phyloP scores from a whole-genome alignment of 805 yeast species.

The Saccharomycopsis guyanensis region DNA sequence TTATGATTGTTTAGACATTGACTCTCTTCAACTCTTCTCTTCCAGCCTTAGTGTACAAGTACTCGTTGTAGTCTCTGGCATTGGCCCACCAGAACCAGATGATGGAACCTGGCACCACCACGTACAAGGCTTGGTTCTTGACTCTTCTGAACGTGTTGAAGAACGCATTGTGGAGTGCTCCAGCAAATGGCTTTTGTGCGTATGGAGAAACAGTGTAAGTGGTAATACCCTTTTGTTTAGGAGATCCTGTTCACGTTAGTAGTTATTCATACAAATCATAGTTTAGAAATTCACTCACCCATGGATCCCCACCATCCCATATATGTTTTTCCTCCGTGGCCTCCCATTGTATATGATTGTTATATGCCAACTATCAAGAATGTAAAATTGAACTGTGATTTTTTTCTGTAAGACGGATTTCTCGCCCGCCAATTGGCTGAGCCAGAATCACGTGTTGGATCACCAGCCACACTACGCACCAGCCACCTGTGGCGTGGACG shows the following conservation, averaged over 20 bases:
- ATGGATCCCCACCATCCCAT: slow-evolving; percentile 98
- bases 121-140: slow-evolving; percentile 72
- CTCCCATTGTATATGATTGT: slow-evolving; percentile 44
- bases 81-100: slow-evolving; percentile 83
- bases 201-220: slow-evolving; percentile 88
- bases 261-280: not conserved
- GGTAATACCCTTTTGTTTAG: slow-evolving; percentile 79
- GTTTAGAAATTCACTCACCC: slow-evolving; percentile 39
- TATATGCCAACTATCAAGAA: not conserved
- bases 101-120: slow-evolving; percentile 68
- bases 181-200: slow-evolving; percentile 89
- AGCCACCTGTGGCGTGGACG: no score
- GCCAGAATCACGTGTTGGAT: not conserved
- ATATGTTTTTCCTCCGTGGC: slow-evolving; percentile 63
- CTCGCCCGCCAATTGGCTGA: not conserved
- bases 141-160: slow-evolving; percentile 95
- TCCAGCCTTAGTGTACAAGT: slow-evolving; percentile 95
- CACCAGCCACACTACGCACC: no score
- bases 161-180: slow-evolving; percentile 73
- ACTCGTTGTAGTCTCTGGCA: slow-evolving; percentile 87
- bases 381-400: no score
- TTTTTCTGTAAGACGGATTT: not conserved
- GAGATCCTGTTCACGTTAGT: slow-evolving; percentile 38
- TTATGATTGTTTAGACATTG: slow-evolving; percentile 28
- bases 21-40: slow-evolving; percentile 82